Conservation (phyloP, 495 filamentous ascomycete species). For the Neurospora pannonica region DNA sequence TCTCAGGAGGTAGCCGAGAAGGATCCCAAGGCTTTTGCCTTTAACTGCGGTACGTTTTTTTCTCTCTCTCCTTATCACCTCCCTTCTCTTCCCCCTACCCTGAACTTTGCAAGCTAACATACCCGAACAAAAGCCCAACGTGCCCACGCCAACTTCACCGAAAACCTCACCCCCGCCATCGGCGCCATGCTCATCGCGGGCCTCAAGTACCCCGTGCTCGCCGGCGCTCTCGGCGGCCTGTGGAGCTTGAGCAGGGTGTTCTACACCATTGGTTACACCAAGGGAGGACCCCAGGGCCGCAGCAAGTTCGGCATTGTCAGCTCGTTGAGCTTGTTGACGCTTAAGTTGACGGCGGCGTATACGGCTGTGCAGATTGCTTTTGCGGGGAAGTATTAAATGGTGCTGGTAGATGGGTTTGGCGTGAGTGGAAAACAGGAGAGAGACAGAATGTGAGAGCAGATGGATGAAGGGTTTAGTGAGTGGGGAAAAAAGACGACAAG, state of each 20-base stretch:
- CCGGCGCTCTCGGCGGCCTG: conserved; percentile 39
- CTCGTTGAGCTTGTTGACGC: conserved; percentile 11
- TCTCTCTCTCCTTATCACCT: background rate
- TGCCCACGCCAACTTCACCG: conserved; percentile 61
- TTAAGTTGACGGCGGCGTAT: conserved; percentile 28
- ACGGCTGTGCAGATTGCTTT: conserved; percentile 19
- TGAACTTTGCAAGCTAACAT: conserved; percentile 18
- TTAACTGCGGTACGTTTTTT: conserved; percentile 38
- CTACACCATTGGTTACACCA: conserved; percentile 53
- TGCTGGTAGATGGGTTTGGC: too few relatives aligned
- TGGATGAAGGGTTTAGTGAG: too few relatives aligned
- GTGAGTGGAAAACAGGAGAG: too few relatives aligned
- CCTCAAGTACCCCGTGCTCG: conserved; percentile 46
- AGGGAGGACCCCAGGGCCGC: conserved; percentile 27
- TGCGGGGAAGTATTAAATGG: conserved; percentile 9
- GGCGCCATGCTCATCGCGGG: conserved; percentile 45
- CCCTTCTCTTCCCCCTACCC: background rate
- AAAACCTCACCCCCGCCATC: conserved; percentile 53
- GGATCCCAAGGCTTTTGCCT: conserved; percentile 36
- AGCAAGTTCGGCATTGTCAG: conserved; percentile 12
- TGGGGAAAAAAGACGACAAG: background rate
- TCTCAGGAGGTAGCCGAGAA: conserved; percentile 48
- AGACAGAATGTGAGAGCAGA: too few relatives aligned
- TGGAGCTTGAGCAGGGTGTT: conserved; percentile 49
- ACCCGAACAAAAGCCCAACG: conserved; percentile 45